phyloP scores from a whole-genome alignment of 2,329 filamentous ascomycete species.

The Ophiostoma novo-ulmi region DNA sequence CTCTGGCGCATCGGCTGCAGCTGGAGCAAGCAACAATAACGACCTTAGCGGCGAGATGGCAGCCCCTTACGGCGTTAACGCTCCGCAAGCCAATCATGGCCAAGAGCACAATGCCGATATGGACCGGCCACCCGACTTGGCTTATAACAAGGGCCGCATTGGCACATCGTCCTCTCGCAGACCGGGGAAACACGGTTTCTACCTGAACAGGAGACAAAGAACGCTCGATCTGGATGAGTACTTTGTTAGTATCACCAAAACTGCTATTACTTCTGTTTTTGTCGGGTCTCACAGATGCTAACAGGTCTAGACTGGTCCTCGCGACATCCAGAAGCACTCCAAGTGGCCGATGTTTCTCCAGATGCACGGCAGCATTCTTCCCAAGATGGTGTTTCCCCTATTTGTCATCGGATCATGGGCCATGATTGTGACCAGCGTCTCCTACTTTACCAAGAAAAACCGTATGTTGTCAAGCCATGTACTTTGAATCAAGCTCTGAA shows the following conservation, averaged over 20 bases:
- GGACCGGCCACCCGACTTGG: constrained; percentile 22
- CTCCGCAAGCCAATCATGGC: constrained; percentile 1
- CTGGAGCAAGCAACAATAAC: neutral
- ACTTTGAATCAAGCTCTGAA: neutral
- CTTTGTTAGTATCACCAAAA: constrained; percentile 35
- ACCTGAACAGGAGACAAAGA: constrained; percentile 34
- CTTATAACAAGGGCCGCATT: constrained; percentile 19
- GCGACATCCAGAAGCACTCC: constrained; percentile 65
- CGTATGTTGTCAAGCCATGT: constrained; percentile 19
- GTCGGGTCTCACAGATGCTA: neutral
- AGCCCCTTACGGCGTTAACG: constrained; percentile 16
- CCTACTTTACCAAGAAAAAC: constrained; percentile 30
- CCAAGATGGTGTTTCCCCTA: constrained; percentile 69
- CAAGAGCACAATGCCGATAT: constrained; percentile 15
- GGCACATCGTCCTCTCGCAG: constrained; percentile 31
- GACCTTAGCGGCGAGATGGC: constrained; percentile 17
- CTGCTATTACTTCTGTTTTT: neutral
- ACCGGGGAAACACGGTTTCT: constrained; percentile 31
- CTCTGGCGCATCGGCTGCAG: neutral
- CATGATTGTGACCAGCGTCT: constrained; percentile 52
- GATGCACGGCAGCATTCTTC: constrained; percentile 66
- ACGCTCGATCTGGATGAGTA: constrained; percentile 43
- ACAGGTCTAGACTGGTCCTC: constrained; percentile 46
- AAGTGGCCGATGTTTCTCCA: constrained; percentile 75
- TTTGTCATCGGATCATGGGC: constrained; percentile 60